A percentile compares a stretch with the other conserved stretches of the same genome.
These are phyloP conservation scores for Mycena vulgaris DNA, from an alignment of 768 basidiomycete genomes.

Conservation along the genomic window DNA sequence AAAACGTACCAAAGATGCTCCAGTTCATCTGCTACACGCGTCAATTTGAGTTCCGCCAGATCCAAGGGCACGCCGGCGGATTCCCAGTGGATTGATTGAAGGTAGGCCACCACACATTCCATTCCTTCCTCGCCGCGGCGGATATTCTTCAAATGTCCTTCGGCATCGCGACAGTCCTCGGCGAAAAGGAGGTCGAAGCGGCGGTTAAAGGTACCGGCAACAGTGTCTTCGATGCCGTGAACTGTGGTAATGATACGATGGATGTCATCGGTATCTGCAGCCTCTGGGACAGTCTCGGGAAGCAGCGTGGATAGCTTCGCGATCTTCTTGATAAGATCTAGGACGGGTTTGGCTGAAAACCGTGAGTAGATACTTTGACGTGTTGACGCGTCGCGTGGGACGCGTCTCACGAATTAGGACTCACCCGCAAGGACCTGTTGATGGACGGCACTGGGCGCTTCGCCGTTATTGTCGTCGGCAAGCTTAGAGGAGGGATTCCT, in stretches of 20 bases:
- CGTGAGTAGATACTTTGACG: background rate
- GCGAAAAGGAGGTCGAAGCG: conserved; percentile 36
- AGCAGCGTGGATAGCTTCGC: background rate
- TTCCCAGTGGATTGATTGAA: conserved; percentile 27
- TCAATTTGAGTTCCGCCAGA: conserved; percentile 20
- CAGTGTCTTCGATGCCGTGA: conserved; percentile 10
- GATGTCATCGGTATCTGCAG: conserved; percentile 17
- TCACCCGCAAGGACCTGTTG: background rate
- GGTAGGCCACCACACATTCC: conserved; percentile 24
- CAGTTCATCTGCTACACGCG: background rate
- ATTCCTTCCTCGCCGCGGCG: conserved; percentile 22
- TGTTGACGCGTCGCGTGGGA: background rate
- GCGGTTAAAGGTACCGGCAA: conserved; percentile 31
- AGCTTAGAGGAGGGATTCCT: background rate
- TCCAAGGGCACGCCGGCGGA: conserved; percentile 9
- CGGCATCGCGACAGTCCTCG: conserved; percentile 25
- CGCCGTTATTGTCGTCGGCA: background rate
- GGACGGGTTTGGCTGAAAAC: background rate
- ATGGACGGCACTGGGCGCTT: conserved; percentile 12
- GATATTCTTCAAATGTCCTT: conserved; percentile 7
- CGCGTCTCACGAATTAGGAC: background rate
- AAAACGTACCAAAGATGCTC: background rate
- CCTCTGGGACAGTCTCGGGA: conserved; percentile 27
- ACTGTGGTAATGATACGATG: conserved; percentile 13
- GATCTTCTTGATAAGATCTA: conserved; percentile 9